Evolutionary conservation across 805 yeast species (phyloP).

Genomic region (Phaffomyces antillensis): DNA sequence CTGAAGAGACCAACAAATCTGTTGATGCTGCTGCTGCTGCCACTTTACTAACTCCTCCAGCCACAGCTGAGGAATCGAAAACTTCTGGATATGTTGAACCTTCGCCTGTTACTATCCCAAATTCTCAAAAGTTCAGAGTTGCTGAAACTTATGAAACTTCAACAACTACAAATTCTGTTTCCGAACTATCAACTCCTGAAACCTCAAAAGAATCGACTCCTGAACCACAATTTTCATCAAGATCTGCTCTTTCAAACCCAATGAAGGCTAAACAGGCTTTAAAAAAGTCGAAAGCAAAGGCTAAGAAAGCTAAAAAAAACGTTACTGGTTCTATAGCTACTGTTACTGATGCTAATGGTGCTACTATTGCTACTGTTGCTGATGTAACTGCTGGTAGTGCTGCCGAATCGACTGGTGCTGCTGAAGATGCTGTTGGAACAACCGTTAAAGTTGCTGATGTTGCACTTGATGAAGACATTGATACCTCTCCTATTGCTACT

Average conservation of each 20-base stretch:
- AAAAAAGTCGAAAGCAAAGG: too few species aligned
- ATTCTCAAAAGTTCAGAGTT: conserved; percentile 7
- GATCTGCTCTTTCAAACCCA: not conserved
- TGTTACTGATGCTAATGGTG: conserved; percentile 2
- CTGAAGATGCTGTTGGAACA: not conserved
- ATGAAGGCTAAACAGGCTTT: too few species aligned
- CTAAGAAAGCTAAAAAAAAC: conserved; percentile 1
- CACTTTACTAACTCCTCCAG: conserved; percentile 19
- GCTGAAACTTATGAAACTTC: conserved; percentile 1
- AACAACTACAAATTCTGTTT: not conserved
- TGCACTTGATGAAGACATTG: not conserved
- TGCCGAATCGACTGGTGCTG: not conserved
- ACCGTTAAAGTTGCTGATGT: not conserved
- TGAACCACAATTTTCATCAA: not conserved
- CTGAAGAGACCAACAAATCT: not conserved
- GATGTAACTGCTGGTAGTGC: conserved; percentile 4
- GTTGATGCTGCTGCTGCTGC: not conserved
- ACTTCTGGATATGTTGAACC: conserved; percentile 1
- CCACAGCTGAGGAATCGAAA: conserved; percentile 8
- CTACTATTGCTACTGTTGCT: not conserved
- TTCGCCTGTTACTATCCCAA: not conserved
- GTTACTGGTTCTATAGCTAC: conserved; percentile 2
- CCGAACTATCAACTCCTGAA: not conserved
- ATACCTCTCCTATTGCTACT: not conserved
- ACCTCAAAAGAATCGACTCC: conserved; percentile 2